These are phyloP conservation scores for Brassica napus DNA, from an alignment of 345 rosid species.

Conservation along the genomic window DNA sequence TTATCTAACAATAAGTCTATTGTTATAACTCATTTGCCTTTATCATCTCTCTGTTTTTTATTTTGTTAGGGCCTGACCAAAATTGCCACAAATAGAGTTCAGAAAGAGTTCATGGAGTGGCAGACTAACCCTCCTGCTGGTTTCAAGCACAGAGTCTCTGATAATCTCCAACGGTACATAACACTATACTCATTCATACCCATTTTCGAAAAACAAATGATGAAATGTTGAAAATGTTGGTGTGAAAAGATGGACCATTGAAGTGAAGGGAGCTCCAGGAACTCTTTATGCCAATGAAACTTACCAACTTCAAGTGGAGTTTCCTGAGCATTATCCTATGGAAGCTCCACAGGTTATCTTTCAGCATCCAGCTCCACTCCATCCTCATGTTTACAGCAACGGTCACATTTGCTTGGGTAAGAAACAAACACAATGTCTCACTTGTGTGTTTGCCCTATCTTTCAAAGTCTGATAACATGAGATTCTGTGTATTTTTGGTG, in stretches of 20 bases:
- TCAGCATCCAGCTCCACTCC: constrained; percentile 89
- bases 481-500: neutral
- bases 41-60: neutral
- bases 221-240: neutral
- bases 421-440: neutral
- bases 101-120: constrained; percentile 97
- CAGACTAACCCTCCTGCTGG: constrained; percentile 89
- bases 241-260: constrained; percentile 53
- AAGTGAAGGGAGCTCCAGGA: constrained; percentile 58
- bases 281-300: constrained; percentile 59
- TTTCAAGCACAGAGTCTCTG: constrained; percentile 89
- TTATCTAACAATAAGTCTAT: neutral
- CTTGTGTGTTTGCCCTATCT: neutral
- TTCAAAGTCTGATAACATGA: neutral
- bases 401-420: constrained; percentile 99
- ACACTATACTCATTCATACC: too few species aligned
- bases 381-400: constrained; percentile 96
- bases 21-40: neutral
- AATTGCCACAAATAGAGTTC: constrained; percentile 89
- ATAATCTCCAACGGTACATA: constrained; percentile 81
- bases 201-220: neutral
- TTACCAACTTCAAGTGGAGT: constrained; percentile 60
- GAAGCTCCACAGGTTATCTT: constrained; percentile 65
- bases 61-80: constrained; percentile 70
- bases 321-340: constrained; percentile 43